phyloP scores from a whole-genome alignment of 768 basidiomycete species.

The Termitomyces bulborhizus region DNA sequence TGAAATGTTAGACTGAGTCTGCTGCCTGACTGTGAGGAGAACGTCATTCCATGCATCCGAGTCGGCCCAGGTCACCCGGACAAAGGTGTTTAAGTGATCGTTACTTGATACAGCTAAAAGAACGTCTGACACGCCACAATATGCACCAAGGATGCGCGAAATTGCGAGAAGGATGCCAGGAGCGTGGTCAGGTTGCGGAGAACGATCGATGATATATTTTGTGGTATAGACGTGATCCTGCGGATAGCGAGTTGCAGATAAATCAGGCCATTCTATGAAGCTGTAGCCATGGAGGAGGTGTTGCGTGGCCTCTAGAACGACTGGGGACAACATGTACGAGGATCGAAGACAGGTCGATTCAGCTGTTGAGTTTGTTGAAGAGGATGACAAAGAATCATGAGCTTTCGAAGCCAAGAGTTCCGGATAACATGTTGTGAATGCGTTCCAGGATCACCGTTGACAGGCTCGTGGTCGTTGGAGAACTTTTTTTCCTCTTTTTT shows the following conservation, averaged over 20 bases:
- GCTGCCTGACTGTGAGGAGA: conserved; percentile 3
- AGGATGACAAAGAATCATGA: neutral
- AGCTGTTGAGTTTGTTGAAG: neutral
- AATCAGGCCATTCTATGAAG: conserved; percentile 25
- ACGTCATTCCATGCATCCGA: conserved; percentile 18
- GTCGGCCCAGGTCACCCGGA: conserved; percentile 21
- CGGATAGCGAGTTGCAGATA: conserved; percentile 21
- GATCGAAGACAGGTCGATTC: neutral
- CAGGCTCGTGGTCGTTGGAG: neutral
- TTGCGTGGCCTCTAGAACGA: neutral
- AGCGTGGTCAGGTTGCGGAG: neutral
- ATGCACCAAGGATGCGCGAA: conserved; percentile 22
- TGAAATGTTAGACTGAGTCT: conserved; percentile 2
- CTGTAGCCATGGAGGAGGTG: conserved; percentile 21
- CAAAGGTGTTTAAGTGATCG: conserved; percentile 3
- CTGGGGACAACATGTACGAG: neutral
- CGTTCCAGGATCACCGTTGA: neutral
- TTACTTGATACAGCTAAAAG: conserved; percentile 18
- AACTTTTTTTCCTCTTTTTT: neutral
- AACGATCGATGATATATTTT: neutral
- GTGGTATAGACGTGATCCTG: conserved; percentile 5
- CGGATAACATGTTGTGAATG: neutral
- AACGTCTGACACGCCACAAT: conserved; percentile 24
- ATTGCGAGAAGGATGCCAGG: conserved; percentile 17
- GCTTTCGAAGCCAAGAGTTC: neutral